phyloP scores from a whole-genome alignment of 768 basidiomycete genomes.

The Pleurotus giganteus region DNA sequence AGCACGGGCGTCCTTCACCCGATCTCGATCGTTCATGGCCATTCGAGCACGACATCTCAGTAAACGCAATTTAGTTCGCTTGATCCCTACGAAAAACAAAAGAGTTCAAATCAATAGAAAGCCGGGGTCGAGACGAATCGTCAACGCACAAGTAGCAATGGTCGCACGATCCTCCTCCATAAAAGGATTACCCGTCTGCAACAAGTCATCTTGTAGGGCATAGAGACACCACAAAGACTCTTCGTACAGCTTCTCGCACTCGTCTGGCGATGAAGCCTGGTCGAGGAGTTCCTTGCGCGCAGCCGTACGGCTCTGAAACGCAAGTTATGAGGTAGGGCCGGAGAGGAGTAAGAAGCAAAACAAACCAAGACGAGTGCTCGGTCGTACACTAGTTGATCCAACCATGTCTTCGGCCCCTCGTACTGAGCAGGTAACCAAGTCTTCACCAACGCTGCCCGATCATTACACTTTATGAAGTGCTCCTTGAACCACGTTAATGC shows the following conservation, averaged over 20 bases:
- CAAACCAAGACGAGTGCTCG: conserved; percentile 82
- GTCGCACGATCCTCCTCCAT: conserved; percentile 81
- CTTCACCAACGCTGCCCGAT: conserved; percentile 85
- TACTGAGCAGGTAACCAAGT: conserved; percentile 85
- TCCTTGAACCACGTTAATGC: conserved; percentile 89
- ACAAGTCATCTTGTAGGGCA: conserved; percentile 84
- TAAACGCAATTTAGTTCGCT: conserved; percentile 80
- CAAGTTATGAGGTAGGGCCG: background rate
- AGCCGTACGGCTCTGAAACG: conserved; percentile 80
- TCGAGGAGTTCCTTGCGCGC: conserved; percentile 89
- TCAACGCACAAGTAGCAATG: conserved; percentile 68
- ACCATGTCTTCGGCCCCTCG: conserved; percentile 76
- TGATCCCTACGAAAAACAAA: conserved; percentile 59
- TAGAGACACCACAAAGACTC: conserved; percentile 94
- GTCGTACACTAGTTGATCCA: conserved; percentile 92
- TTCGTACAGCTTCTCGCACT: conserved; percentile 93
- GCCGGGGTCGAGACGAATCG: background rate
- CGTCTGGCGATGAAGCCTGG: conserved; percentile 68
- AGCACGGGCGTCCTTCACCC: conserved; percentile 71
- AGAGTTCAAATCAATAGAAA: conserved; percentile 6
- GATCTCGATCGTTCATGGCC: conserved; percentile 72
- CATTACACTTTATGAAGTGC: conserved; percentile 92
- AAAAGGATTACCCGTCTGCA: conserved; percentile 80
- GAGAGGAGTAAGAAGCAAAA: conserved; percentile 13
- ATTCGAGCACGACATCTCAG: conserved; percentile 73